These are phyloP conservation scores for Trichoderma gracile DNA, from an alignment of 2,329 filamentous ascomycete genomes.

Conservation along the genomic window DNA sequence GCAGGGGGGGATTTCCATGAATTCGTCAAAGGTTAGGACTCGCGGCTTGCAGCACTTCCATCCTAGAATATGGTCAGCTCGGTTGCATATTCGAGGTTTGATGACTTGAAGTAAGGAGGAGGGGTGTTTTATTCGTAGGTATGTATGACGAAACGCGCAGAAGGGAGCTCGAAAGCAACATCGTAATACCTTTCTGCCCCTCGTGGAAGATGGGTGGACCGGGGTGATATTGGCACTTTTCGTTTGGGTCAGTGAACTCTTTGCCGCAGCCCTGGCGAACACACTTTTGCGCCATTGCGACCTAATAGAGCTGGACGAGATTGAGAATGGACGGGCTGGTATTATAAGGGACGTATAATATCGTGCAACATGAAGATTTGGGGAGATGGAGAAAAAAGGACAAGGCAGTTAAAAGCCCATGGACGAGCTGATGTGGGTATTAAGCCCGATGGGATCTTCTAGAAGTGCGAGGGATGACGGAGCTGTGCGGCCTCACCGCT, in stretches of 20 bases:
- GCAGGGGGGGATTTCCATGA: slow-evolving; percentile 88
- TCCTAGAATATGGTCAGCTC: slow-evolving; percentile 54
- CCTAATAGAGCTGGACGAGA: not conserved
- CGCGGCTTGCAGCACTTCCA: slow-evolving; percentile 99
- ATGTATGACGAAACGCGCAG: not conserved
- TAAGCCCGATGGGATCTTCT: slow-evolving; percentile 36
- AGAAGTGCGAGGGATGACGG: slow-evolving; percentile 40
- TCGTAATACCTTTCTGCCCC: slow-evolving; percentile 88
- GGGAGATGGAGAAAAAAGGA: not conserved
- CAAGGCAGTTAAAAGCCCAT: not conserved
- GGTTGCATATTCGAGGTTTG: not conserved
- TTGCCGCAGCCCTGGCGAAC: slow-evolving; percentile 97
- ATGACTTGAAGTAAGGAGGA: not conserved
- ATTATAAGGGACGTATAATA: not conserved
- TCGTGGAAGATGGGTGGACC: slow-evolving; percentile 95
- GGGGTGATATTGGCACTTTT: slow-evolving; percentile 88
- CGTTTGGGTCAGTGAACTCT: slow-evolving; percentile 75
- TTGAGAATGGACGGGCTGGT: not conserved
- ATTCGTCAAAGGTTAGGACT: slow-evolving; percentile 97
- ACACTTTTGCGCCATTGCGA: slow-evolving; percentile 75
- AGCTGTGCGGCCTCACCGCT: slow-evolving; percentile 37
- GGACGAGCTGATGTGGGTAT: slow-evolving; percentile 38
- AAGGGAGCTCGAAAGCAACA: not conserved
- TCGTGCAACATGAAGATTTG: not conserved
- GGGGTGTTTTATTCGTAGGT: not conserved